Percentiles rank a stretch among this genome's conserved stretches.
Evolutionary conservation across 148 eudicot species (phyloP).

Genomic region (Rhododendron ferrugineum): DNA sequence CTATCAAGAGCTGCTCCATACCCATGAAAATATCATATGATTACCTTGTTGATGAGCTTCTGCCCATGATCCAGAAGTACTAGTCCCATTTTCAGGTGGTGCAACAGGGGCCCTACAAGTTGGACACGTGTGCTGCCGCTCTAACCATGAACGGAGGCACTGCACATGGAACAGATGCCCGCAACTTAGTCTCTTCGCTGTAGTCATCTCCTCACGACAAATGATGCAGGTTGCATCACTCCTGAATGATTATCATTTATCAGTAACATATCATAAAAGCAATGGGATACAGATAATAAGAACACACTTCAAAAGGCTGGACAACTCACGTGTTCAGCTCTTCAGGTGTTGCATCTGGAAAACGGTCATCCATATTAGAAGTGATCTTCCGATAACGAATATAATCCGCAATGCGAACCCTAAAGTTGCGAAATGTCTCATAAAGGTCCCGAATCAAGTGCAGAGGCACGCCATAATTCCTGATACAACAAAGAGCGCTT

Average conservation of each 20-base stretch:
- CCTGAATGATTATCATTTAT: conserved; percentile 38
- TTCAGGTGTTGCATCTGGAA: conserved; percentile 96
- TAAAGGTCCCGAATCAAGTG: conserved; percentile 97
- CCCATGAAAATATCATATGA: background rate
- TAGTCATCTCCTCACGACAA: conserved; percentile 99
- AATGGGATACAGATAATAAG: background rate
- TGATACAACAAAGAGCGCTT: conserved; percentile 9
- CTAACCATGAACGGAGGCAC: conserved; percentile 98
- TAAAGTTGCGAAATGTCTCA: conserved; percentile 95
- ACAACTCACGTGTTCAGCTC: conserved; percentile 64
- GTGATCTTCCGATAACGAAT: conserved; percentile 94
- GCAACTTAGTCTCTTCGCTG: conserved; percentile 82
- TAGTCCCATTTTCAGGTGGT: conserved; percentile 70
- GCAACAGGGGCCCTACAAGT: conserved; percentile 96
- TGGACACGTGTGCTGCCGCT: conserved; percentile 93
- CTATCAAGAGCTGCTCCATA: background rate
- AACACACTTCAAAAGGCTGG: background rate
- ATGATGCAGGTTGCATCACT: conserved; percentile 95
- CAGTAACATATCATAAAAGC: conserved; percentile 17
- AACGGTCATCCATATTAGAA: conserved; percentile 98
- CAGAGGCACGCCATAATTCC: conserved; percentile 95
- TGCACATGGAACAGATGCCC: conserved; percentile 98
- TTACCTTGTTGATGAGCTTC: conserved; percentile 62
- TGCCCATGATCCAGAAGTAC: conserved; percentile 38
- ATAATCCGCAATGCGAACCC: conserved; percentile 89